Conservation (phyloP, 495 filamentous ascomycete species). For the Jackrogersella multiformis region DNA sequence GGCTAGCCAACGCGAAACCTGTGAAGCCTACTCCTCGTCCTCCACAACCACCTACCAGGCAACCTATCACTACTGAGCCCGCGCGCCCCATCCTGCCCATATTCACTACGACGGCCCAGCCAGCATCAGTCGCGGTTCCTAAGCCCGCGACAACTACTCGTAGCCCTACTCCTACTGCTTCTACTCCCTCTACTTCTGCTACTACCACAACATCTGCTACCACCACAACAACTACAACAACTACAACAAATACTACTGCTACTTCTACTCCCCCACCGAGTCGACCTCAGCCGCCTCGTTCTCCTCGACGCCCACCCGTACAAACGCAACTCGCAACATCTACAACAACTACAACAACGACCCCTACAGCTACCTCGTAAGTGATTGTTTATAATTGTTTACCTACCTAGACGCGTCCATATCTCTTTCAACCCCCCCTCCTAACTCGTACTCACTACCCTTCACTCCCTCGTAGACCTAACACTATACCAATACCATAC, state of each 20-base stretch:
- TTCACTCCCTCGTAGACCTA: neutral
- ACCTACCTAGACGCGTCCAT: neutral
- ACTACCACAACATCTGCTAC: neutral
- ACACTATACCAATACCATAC: too few relatives aligned
- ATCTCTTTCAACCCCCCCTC: too few relatives aligned
- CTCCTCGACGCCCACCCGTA: too few relatives aligned
- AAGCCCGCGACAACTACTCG: constrained; percentile 21
- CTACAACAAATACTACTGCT: neutral
- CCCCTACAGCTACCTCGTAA: constrained; percentile 29
- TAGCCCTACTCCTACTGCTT: too few relatives aligned
- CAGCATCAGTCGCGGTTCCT: constrained; percentile 25
- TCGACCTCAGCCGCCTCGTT: too few relatives aligned
- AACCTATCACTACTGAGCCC: constrained; percentile 14
- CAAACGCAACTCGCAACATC: too few relatives aligned
- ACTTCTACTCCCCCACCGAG: too few relatives aligned
- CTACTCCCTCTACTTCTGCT: constrained; percentile 8
- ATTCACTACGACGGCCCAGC: constrained; percentile 19
- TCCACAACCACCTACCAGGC: constrained; percentile 26
- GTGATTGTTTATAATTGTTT: neutral
- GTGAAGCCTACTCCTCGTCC: constrained; percentile 54
- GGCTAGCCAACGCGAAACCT: constrained; percentile 64
- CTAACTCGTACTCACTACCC: too few relatives aligned
- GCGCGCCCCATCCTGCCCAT: constrained; percentile 1
- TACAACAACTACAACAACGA: neutral
- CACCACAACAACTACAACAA: neutral